Conservation (phyloP, 2,329 filamentous ascomycete species). For the Ilyonectria sp. region DNA sequence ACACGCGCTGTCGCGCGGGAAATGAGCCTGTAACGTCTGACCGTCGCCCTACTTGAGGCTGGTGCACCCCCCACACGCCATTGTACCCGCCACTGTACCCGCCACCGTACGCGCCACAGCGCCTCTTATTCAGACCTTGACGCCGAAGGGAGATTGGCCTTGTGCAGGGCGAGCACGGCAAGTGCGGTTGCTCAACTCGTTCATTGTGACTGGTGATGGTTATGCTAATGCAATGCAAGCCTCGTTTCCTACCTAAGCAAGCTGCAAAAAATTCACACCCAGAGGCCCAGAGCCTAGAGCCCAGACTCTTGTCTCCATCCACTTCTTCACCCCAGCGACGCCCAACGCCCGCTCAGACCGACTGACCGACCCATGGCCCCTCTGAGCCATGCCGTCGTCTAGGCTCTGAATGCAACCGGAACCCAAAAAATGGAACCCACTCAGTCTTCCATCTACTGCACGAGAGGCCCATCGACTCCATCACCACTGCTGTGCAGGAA, state of each 20-base stretch:
- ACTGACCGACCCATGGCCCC: slow-evolving; percentile 41
- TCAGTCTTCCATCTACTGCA: slow-evolving; percentile 30
- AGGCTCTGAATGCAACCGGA: slow-evolving; percentile 25
- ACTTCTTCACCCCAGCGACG: slow-evolving; percentile 45
- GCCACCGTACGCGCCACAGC: slow-evolving; percentile 30
- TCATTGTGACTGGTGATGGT: slow-evolving; percentile 33
- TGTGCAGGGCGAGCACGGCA: slow-evolving; percentile 31
- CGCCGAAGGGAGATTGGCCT: slow-evolving; percentile 26
- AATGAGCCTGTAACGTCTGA: slow-evolving; percentile 46
- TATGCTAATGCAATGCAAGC: slow-evolving; percentile 39
- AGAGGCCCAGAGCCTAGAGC: slow-evolving; percentile 28
- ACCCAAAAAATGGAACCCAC: slow-evolving; percentile 29
- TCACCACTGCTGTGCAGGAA: slow-evolving; percentile 27
- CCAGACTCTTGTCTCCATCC: slow-evolving; percentile 35
- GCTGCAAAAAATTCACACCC: slow-evolving; percentile 9
- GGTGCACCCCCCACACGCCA: slow-evolving; percentile 37
- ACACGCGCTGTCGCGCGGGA: slow-evolving; percentile 26
- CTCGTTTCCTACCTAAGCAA: slow-evolving; percentile 15
- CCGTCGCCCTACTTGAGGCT: slow-evolving; percentile 37
- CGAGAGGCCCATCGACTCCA: slow-evolving; percentile 37
- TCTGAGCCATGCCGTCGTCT: slow-evolving; percentile 10
- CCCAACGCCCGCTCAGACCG: slow-evolving; percentile 21
- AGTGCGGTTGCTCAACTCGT: slow-evolving; percentile 17
- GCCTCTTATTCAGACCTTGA: slow-evolving; percentile 24
- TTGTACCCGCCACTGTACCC: slow-evolving; percentile 14